Evolutionary conservation across 1,284 basidiomycete genomes (phyloP), one percentile per base, ranked within the genome.

Genomic region (Phellinidium pouzarii): DNA sequence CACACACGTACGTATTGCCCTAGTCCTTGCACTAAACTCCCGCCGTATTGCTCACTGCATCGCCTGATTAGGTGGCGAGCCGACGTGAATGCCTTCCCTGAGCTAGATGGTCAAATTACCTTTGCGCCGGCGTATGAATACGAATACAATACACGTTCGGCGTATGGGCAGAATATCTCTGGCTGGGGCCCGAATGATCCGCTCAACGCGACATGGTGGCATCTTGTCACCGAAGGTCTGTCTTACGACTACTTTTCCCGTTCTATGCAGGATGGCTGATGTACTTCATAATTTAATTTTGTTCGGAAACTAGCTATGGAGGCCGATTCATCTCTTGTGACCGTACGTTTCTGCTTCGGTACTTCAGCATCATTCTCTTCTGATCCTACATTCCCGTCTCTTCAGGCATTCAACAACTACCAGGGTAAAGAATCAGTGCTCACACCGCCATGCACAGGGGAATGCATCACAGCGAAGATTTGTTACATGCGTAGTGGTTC

Each of bases 181-280:
- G 69, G 69, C 17, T 91, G 89, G 89, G 74, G 76, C 4, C 62
- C 66, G 3, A 71, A 73, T 46, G 86, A 87, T 56, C 87, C 88
- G 0, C 66, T 91, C 53, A 91, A 91, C 60, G 86, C 84, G 14
- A 89, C 88, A 4, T 91, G 85, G 80, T 91, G 87, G 87, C 86
- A 89, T 60, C 75, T 68, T 23, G 79, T 91, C 38, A 91, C 89
- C 2, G 86, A 91, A 69, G 77, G 84, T 81, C 54, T 56, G 70
- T n/a, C n/a, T 69, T 44, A 8, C 34, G 42, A 27, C 23, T 14
- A 19, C 12, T 40, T 6, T 4, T 25, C 50, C 49, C 23, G 8
- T 45, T 25, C 19, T 34, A 44, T 41, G 23, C 19, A 34, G 37
- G 46, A 17, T 37, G 20, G 22, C 40, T 27, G 3, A 36, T n/a